Evolutionary conservation across 352 stramenopile species (phyloP).

Genomic region (Phytophthora constricta): DNA sequence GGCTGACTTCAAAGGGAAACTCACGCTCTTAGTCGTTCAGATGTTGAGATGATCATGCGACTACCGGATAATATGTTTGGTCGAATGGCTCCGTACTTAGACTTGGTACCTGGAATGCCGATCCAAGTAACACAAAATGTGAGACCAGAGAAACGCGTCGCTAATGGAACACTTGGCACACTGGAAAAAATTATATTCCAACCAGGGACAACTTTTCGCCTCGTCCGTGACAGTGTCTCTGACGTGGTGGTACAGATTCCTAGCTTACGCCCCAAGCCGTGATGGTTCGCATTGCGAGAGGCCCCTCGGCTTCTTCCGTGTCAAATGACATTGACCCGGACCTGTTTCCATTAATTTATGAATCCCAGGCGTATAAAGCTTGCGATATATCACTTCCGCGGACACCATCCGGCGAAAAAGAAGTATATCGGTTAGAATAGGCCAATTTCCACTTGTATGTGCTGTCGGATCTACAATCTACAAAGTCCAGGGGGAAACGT

Average conservation of each 20-base stretch:
- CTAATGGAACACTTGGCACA: conserved; percentile 4
- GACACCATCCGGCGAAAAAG: too few relatives aligned
- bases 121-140: conserved; percentile 21
- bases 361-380: not conserved
- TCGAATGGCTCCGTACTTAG: conserved; percentile 7
- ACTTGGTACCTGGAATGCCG: conserved; percentile 12
- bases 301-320: not conserved
- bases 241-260: conserved; percentile 1
- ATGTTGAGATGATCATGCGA: not conserved
- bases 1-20: conserved; percentile 10
- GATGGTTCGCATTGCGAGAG: not conserved
- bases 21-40: not conserved
- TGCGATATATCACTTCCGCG: not conserved
- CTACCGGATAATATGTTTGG: conserved; percentile 6
- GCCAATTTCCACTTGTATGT: conserved; percentile 22
- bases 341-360: conserved; percentile 18
- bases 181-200: conserved; percentile 14
- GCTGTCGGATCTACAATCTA: conserved; percentile 19
- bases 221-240: not conserved
- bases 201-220: conserved; percentile 2
- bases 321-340: not conserved
- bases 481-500: conserved; percentile 19
- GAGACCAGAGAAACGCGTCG: conserved; percentile 4
- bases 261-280: not conserved
- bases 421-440: conserved; percentile 2